Base-by-base conservation (phyloP, 108 stramenopile species). In the Skeletonema costatum region DNA sequence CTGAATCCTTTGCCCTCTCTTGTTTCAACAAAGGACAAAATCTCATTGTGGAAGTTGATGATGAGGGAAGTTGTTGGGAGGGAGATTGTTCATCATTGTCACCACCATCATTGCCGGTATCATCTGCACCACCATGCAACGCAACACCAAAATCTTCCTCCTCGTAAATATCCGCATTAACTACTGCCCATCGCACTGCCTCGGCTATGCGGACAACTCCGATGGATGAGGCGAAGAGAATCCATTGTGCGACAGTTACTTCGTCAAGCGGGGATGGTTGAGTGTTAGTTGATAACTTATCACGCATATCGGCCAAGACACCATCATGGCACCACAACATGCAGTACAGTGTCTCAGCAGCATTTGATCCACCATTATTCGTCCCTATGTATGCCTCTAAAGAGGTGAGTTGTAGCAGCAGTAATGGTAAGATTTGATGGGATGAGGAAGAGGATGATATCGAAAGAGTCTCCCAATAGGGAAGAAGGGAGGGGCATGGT, bases 81-180 rank as follows among this genome's bases (percentile, higher is more conserved):
- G 17, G n/a, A n/a, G 29, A 66, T 32, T 67, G 71, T 39, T 64
- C 66, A 17, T 68, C 66, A 32, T 48, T 29, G 50, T 73, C 32
- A 68, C 66, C 30, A 67, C 17, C 19, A 32, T 11, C 32, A 73
- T 42, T 66, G 29, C 21, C 32, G 11, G 32, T 33, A n/a, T 66
- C 35, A 39, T 32, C 51, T 14, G 19, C 39, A 30, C 48, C 70
- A 39, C 66, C 74, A 46, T 68, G 77, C 61, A 69, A 30, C 32
- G 68, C 56, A 16, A 83, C 71, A 11, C 83, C 79, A 74, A 97
- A 98, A 82, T 98, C 96, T 77, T 98, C 97, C 73, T 98, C 97
- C 63, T 98, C 96, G 72, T 93, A 97, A 70, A 98, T 96, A 78
- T 98, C 96, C 12, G 94, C 97, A 74, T 88, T 85, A 12, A 93